Base-by-base conservation (phyloP, 2,329 filamentous ascomycete genomes). In the Fusarium armeniacum region DNA sequence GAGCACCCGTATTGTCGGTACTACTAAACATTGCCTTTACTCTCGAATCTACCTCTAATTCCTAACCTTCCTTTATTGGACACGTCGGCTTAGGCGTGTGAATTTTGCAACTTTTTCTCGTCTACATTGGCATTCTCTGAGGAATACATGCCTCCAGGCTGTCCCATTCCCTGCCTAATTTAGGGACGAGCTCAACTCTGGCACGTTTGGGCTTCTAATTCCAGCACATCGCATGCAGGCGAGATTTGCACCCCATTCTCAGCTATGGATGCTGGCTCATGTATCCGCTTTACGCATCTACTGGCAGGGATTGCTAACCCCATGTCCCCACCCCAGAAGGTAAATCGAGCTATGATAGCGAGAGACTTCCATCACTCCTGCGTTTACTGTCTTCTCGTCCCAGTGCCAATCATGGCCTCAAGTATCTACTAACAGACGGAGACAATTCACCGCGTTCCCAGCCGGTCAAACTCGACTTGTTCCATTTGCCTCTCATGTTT, bases 211-310 rank as follows among this genome's bases (percentile, higher is more conserved):
- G 61, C 52, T 45, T 61, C 58, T 55, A 65, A 72, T 72, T 72
- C 64, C 62, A 73, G 73, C 65, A 26, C 62, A 55, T 63, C 68
- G 53, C 69, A 65, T 63, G 35, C 60, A 71, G 68, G 62, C 73
- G 70, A 75, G 66, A 75, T 75, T 75, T 69, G 58, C 62, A 66
- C 59, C 69, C 58, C 60, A 49, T 52, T 65, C 65, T 68, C 65
- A 66, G 65, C 65, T 70, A 50, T 62, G 36, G 62, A 60, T 56
- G 61, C 51, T 71, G 63, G 55, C 65, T 45, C 35, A 38, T 57
- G 53, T 59, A 60, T 69, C 73, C 73, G 60, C 70, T 67, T 62
- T 38, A 18, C n/a, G 32, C 28, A 32, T 32, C 43, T 46, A 63
- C 73, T 75, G 70, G 71, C 73, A 72, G 58, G 71, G 73, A 26